Base-by-base conservation (phyloP, 371 early-diverging fungal genomes). In the Mucor ambiguus region DNA sequence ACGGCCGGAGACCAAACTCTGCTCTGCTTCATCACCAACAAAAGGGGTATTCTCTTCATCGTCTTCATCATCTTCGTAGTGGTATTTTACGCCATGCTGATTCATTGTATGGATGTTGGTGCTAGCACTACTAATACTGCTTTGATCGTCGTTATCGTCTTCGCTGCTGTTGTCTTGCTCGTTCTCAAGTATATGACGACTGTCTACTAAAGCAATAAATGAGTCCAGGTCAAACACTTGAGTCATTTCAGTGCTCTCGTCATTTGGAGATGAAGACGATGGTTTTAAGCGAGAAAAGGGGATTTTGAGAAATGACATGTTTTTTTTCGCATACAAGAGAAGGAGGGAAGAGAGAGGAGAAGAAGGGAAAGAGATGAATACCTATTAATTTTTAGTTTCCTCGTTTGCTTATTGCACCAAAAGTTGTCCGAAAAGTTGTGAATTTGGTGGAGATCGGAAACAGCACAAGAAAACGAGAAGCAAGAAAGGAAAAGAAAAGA, bases 231-330 rank as follows among this genome's bases (percentile, higher is more conserved):
- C 61, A n/a, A 71, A 66, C 58, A 77, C 66, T 35, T 72, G 66
- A 33, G 68, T 64, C 73, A 79, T 70, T 79, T 79, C 80, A 58
- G 68, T 73, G 26, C 41, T 57, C 64, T 75, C 78, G 58, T 64
- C 22, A n/a, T 57, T 5, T 12, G 28, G 26, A 30, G 30, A n/a
- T 43, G 41, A 41, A 9, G 59, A 28, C 16, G 58, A 20, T 56
- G 56, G n/a, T 46, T 61, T 67, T 35, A 64, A 56, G n/a, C 60
- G 64, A 6, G 60, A 38, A 44, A 63, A 58, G 29, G 61, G 66
- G 41, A 48, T 20, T 63, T 32, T 59, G 43, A 63, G 44, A 56
- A 63, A 58, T 16, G 58, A 58, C 56, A 49, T 57, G 20, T 33
- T 41, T 44, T 26, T 24, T 30, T 28, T 26, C n/a, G 33, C 30